These are phyloP conservation scores for Conoideocrella luteorostrata DNA, from an alignment of 2,329 filamentous ascomycete species.

Conservation along the genomic window DNA sequence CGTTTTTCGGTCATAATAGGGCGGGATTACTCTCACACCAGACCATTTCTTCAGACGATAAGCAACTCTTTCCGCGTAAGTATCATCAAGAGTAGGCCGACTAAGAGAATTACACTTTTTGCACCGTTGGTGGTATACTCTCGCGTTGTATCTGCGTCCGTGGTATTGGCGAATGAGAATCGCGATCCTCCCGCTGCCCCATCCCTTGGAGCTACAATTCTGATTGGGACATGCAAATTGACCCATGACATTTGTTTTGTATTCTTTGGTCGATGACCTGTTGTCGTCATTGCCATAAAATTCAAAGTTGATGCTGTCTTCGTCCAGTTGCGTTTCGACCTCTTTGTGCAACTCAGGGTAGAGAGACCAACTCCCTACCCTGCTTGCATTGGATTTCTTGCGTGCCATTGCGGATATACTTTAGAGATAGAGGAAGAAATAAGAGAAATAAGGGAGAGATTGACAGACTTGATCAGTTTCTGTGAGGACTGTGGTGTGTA, in stretches of 20 bases:
- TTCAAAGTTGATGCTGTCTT: conserved; percentile 11
- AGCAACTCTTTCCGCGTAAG: conserved; percentile 27
- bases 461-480: no score
- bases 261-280: conserved; percentile 8
- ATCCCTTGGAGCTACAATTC: conserved; percentile 15
- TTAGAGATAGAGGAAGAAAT: no score
- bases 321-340: conserved; percentile 11
- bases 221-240: conserved; percentile 24
- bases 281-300: conserved; percentile 19
- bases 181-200: conserved; percentile 28
- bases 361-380: conserved; percentile 15
- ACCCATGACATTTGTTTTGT: conserved; percentile 26
- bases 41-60: conserved; percentile 32
- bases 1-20: background rate
- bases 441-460: no score
- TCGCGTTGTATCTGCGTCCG: conserved; percentile 25
- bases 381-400: background rate
- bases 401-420: no score
- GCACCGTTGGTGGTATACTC: conserved; percentile 32
- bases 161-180: conserved; percentile 27
- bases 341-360: conserved; percentile 12
- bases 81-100: conserved; percentile 20
- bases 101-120: conserved; percentile 21
- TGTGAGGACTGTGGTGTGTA: no score
- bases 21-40: conserved; percentile 16